Evolutionary conservation across 2,329 filamentous ascomycete species (phyloP), one percentile per base, ranked within the genome.

Genomic region (Calonectria henricotiae): DNA sequence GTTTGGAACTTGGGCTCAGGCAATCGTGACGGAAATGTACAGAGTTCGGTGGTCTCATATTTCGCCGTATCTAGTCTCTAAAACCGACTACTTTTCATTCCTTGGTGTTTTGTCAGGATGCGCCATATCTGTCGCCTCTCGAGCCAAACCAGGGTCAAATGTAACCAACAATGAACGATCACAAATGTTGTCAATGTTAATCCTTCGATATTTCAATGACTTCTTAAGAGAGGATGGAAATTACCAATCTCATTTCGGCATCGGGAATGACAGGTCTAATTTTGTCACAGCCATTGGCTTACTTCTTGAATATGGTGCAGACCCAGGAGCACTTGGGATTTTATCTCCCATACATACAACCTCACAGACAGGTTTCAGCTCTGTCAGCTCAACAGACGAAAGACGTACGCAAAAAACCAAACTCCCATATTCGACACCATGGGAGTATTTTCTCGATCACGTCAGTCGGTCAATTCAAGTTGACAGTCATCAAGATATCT

Each of bases 401-500:
- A 5, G 2, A 15, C 13, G 30, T 15, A 32, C n/a, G 4, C 17
- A 20, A 12, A 25, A 12, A 13, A 37, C n/a, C 7, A 55, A 37
- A 37, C 20, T 55, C 8, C 30, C 32, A 13, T 55, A 55, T 20
- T 37, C 17, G 11, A 55, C 51, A n/a, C 51, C 51, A 13, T 55
- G 51, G 51, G 51, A 55, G 11, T 55, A 55, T 23, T 37, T 55
- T 12, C 51, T 55, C 2, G 51, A 37, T 37, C 30, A 37, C 15
- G 30, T 55, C 17, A 9, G n/a, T 6, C 4, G n/a, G n/a, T 55
- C 30, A 15, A 23, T 35, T 4, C n/a, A 6, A 12, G 7, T 20
- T 5, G 12, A 37, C n/a, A 4, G 9, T 30, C 20, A n/a, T 4
- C n/a, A 35, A 55, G 51, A 55, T 20, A 7, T 37, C 8, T 25